Base-by-base conservation (phyloP, 345 rosid species). In the Sapria himalayana region DNA sequence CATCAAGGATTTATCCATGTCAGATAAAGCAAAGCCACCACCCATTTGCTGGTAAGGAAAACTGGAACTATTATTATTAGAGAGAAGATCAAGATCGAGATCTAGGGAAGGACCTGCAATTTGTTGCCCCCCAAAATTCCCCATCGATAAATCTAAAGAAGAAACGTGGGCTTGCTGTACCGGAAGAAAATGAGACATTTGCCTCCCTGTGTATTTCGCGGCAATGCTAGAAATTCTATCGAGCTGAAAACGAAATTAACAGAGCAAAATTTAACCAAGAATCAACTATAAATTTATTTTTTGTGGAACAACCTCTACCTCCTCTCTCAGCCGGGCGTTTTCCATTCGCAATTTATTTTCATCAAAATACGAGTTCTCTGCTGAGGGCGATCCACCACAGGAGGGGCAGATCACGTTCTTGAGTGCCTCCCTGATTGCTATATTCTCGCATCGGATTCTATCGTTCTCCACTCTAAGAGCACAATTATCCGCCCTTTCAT, bases 381-480 rank as follows among this genome's bases (percentile, higher is more conserved):
- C 78, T 6, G 59, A 49, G 3, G 78, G 61, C 5, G 81, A 75
- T 19, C 89, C 92, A 1, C 81, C 85, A 37, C 96, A 85, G 29
- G 62, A 8, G 4, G 73, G 77, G 48, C 96, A 85, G 4, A 56
- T 49, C 29, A 65, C 69, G 18, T 61, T 74, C 36, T 52, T 66
- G 19, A 85, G 37, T 1, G 73, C 75, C 44, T 74, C 80, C 17
- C 36, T 39, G 21, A 79, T 60, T 1, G 75, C 64, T 0, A 50
- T 34, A 37, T 76, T 85, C 33, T 80, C 93, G 21, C 47, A 50
- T 15, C 33, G 52, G 2, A 80, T 54, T 33, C 47, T 60, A 29
- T 80, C 74, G 15, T 79, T 80, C 44, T 80, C 80, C 5, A 54
- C 55, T 23, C 79, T 65, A 36, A 85, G 75, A 7, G 36, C 19